Evolutionary conservation across 106 monocot species (phyloP), one percentile per base, ranked within the genome.

Genomic region (Vanilla planifolia): DNA sequence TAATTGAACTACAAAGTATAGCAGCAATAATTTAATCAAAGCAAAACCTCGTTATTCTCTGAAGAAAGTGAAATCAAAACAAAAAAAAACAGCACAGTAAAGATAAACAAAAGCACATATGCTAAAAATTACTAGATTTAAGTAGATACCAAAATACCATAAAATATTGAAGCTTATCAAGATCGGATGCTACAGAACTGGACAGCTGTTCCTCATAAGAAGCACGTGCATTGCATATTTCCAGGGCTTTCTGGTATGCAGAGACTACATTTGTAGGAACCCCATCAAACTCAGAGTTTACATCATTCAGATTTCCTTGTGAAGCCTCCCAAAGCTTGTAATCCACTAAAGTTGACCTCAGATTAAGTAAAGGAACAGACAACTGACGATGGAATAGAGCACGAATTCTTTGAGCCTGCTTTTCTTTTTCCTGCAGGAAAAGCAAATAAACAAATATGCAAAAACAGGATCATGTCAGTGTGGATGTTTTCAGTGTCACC

Each of bases 291-390:
- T 87, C 81, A 48, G 71, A 67, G 30, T 59, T 73, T 21, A 39
- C 39, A 42, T 81, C 80, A 70, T 59, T 73, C 40, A 30, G 14
- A 74, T 81, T 88, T 51, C 88, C 88, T 71, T 79, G 84, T 62
- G 85, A 81, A 44, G 48, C 67, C 64, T 98, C 96, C 96, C 96
- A 98, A 43, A 55, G 63, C 63, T 85, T 98, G 79, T 88, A 98
- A 59, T 85, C 61, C 28, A 42, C 55, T 33, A 91, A 58, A 58
- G 83, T 82, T 48, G 77, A 74, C 43, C 46, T 69, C 53, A 88
- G 57, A 74, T 82, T 81, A 59, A 56, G 67, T 19, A 92, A 73
- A 62, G 96, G 96, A 70, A 98, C 71, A 51, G 91, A 78, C 59
- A 98, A 63, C 59, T 98, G 96, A 20, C 96, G 90, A 10, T 98